Base-by-base conservation (phyloP, 805 yeast species). In the Pichia kluyveri region DNA sequence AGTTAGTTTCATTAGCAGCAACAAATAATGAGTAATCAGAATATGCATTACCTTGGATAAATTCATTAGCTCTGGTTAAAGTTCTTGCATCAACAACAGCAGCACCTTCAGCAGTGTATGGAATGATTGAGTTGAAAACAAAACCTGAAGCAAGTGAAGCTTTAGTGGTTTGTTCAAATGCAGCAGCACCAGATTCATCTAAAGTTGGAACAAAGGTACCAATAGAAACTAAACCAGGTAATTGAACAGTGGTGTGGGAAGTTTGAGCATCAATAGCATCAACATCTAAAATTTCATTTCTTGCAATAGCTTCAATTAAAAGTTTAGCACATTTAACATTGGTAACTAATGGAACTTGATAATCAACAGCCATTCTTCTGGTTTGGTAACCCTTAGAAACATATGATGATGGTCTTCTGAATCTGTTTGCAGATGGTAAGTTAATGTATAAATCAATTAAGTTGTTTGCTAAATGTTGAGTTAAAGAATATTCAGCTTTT, bases 341-440 rank as follows among this genome's bases (percentile, higher is more conserved):
- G 55, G 99, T 93, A 44, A 93, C 96, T 66, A 93, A 76, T 45
- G 99, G 99, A 64, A 93, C 89, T 45, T 97, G 90, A 67, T 86
- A 95, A 70, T 93, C 99, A 56, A 93, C 97, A 57, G 99, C 99
- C 98, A 93, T 86, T 76, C 99, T 93, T 77, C 99, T 95, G 42
- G 98, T 87, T 69, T 80, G 82, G 77, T 93, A 93, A 67, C 99
- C 99, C 72, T 86, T 89, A 30, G 96, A 87, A 76, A 93, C 88
- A 71, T 93, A 93, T 53, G 91, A 85, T 48, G 99, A 97, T 52
- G 99, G 99, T 70, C 99, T 87, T 68, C 99, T 86, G 82, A 87
- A 93, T 66, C 96, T 79, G 77, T 93, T 93, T 43, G 96, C 75
- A 53, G 98, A 90, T 52, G 99, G 99, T 73, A 93, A 74, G 73